Evolutionary conservation across 202 grass and related monocot species (phyloP).

Genomic region (Hordeum pubiflorum): DNA sequence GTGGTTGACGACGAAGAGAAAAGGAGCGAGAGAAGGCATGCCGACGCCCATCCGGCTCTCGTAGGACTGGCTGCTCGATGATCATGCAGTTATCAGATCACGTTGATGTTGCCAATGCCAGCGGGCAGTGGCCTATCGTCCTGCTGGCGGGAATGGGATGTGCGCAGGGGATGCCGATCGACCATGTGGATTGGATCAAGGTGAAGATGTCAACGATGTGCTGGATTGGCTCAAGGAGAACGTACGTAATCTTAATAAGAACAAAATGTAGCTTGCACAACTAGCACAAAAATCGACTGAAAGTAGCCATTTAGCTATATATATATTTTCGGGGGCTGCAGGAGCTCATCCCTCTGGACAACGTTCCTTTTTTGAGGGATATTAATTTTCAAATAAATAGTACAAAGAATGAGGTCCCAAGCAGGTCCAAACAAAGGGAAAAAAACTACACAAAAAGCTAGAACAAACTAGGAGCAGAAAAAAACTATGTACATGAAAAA

Average conservation of each 20-base stretch:
- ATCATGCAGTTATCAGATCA: background rate
- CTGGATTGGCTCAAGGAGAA: background rate
- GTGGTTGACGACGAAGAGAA: background rate
- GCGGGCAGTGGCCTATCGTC: background rate
- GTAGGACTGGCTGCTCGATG: background rate
- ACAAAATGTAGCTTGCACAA: background rate
- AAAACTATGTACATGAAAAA: too few relatives aligned
- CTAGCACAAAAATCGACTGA: background rate
- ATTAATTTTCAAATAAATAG: too few relatives aligned
- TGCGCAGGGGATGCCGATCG: background rate
- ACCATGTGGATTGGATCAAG: too few relatives aligned
- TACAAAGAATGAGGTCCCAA: too few relatives aligned
- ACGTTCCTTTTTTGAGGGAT: too few relatives aligned
- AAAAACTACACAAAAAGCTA: too few relatives aligned
- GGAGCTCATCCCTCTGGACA: background rate
- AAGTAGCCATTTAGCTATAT: background rate
- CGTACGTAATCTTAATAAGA: background rate
- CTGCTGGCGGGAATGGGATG: background rate
- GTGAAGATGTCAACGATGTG: background rate
- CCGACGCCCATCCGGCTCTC: background rate
- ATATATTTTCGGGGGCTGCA: background rate
- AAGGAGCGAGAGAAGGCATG: background rate
- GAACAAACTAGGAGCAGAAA: too few relatives aligned
- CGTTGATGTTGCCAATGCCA: slow-evolving; percentile 9
- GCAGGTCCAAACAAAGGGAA: too few relatives aligned